Percentiles rank a stretch among this genome's conserved stretches.
phyloP scores from a whole-genome alignment of 352 stramenopile genomes.

The Phytopythium cucurbitacearum region DNA sequence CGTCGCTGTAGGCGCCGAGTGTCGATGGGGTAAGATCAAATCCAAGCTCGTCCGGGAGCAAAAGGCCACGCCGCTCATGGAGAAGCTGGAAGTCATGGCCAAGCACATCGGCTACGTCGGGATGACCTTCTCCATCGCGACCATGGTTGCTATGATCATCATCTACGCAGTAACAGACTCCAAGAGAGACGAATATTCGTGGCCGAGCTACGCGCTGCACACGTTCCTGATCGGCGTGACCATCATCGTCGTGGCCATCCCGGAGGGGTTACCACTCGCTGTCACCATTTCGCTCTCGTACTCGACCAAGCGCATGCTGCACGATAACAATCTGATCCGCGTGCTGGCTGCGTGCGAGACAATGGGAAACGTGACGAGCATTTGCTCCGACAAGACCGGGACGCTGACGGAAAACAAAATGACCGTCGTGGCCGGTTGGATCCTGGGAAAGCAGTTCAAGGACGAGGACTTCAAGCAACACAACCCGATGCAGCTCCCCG shows the following conservation, averaged over 20 bases:
- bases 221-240: conserved; percentile 94
- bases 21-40: conserved; percentile 90
- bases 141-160: conserved; percentile 83
- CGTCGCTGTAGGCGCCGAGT: conserved; percentile 76
- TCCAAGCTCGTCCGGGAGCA: conserved; percentile 86
- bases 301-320: conserved; percentile 97
- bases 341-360: conserved; percentile 97
- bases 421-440: conserved; percentile 93
- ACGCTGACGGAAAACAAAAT: conserved; percentile 98
- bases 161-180: conserved; percentile 66
- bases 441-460: conserved; percentile 61
- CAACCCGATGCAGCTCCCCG: conserved; percentile 16
- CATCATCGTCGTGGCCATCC: conserved; percentile 94
- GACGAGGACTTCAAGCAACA: conserved; percentile 34
- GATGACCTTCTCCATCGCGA: conserved; percentile 81
- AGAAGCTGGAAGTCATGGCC: conserved; percentile 90
- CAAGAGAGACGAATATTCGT: conserved; percentile 62
- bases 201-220: conserved; percentile 85
- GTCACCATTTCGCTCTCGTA: conserved; percentile 95
- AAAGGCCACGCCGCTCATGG: conserved; percentile 90
- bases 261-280: conserved; percentile 91
- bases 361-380: conserved; percentile 98
- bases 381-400: conserved; percentile 97
- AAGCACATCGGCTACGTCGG: conserved; percentile 88
- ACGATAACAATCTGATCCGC: conserved; percentile 98